Evolutionary conservation across 2,329 filamentous ascomycete species (phyloP), one percentile per base, ranked within the genome.

Genomic region (Immersiporthe knoxdaviesiana): DNA sequence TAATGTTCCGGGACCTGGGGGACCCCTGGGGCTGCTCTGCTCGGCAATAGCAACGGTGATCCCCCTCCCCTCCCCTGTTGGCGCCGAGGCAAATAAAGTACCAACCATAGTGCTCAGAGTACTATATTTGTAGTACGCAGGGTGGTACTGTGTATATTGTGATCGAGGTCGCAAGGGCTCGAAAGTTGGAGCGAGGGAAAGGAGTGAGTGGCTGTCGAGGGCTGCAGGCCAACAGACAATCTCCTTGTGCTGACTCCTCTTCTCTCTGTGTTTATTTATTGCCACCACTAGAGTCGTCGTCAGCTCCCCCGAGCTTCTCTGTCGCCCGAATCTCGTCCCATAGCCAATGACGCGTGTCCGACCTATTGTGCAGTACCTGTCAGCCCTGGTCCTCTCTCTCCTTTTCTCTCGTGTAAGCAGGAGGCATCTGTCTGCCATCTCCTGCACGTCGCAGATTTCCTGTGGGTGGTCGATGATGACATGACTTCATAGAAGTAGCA

Each of bases 81-180:
- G 52, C 52, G 52, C 52, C 52, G 52, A 56, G 52, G 24, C 52
- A 30, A 47, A 47, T 47, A 47, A n/a, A 27, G 52, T 27, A 27
- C 24, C 11, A n/a, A 24, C 44, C 24, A n/a, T 39, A 39, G 41
- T 44, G 16, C 41, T n/a, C 12, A 47, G 6, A 47, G 21, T n/a
- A 3, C 21, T n/a, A 16, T 47, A 47, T 47, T 18, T 47, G 44
- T n/a, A n/a, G n/a, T n/a, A n/a, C n/a, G n/a, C n/a, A n/a, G n/a
- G n/a, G n/a, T n/a, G n/a, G n/a, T n/a, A n/a, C n/a, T n/a, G n/a
- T n/a, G 44, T 18, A 56, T 30, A 30, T 54, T 54, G 24, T 32
- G 12, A 30, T 56, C 52, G 24, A 56, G 52, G 50, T 56, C 52
- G 16, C 27, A 32, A 32, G 52, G 52, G 52, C 52, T n/a, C 24